Base-by-base conservation (phyloP, 495 filamentous ascomycete genomes). In the Cryomyces minteri region DNA sequence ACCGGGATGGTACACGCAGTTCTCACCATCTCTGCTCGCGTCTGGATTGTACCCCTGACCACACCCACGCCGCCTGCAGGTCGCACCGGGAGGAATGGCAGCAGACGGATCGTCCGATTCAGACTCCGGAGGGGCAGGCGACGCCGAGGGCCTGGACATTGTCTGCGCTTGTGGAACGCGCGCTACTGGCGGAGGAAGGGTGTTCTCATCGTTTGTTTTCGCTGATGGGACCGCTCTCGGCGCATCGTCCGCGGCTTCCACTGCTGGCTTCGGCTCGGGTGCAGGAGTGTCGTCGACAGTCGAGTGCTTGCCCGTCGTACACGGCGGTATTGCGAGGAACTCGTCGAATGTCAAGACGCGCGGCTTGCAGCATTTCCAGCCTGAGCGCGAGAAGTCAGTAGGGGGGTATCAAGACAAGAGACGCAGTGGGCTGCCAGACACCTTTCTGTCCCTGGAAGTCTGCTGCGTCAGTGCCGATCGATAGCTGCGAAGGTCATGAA, bases 361-460 rank as follows among this genome's bases (percentile, higher is more conserved):
- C 47, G 88, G 82, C 68, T 95, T 99, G 72, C 90, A 99, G 67
- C 90, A 99, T 69, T 94, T 94, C 90, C 90, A 99, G 54, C 90
- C 90, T 95, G 29, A 48, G 39, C 34, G 34, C 1, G 9, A 9
- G 12, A 14, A 38, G 34, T 38, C 12, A 38, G 34, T 38, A 14
- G 3, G 9, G 18, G 18, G 18, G 18, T 25, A 2, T 25, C 1
- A 25, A 25, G 18, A 25, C 9, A 1, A 14, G 34, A 38, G 3
- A 14, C 9, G 34, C 9, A 38, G 34, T 38, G 34, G 34, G 9
- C 12, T 14, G 12, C 9, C 50, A 62, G 69, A 57, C 68, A 94
- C 90, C 90, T 79, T 98, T 98, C 65, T 96, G 88, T 38, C 90
- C 90, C 68, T 25, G 18, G 18, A 25, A 25, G 18, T 25, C 18